These are phyloP conservation scores for Botrytis pseudocinerea DNA, from an alignment of 2,329 filamentous ascomycete genomes.

Conservation along the genomic window DNA sequence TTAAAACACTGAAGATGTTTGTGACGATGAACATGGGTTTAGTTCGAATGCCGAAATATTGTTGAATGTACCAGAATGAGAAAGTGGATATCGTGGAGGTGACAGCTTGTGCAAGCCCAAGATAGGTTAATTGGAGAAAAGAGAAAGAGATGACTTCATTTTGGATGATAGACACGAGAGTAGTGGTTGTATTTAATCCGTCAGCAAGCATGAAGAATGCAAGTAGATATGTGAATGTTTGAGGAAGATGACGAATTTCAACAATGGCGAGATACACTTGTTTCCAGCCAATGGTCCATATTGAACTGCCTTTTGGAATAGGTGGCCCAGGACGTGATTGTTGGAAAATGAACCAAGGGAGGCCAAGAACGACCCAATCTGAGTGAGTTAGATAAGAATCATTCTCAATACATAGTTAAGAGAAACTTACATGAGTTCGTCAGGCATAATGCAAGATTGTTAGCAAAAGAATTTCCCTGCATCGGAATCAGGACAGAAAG, in stretches of 20 bases:
- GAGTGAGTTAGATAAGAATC: neutral
- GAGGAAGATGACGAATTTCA: slow-evolving; percentile 44
- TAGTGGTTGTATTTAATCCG: slow-evolving; percentile 46
- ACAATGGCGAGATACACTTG: slow-evolving; percentile 45
- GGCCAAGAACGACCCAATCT: slow-evolving; percentile 46
- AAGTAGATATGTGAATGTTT: slow-evolving; percentile 46
- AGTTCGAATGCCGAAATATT: slow-evolving; percentile 45
- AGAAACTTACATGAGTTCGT: slow-evolving; percentile 45
- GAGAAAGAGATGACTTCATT: slow-evolving; percentile 45
- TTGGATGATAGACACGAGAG: slow-evolving; percentile 45
- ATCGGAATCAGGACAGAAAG: slow-evolving; percentile 45
- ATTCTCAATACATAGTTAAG: neutral
- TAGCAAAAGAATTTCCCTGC: slow-evolving; percentile 42
- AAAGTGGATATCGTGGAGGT: slow-evolving; percentile 45
- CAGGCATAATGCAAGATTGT: slow-evolving; percentile 45
- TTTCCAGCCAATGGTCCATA: slow-evolving; percentile 46
- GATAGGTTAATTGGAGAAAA: slow-evolving; percentile 46
- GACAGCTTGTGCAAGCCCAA: slow-evolving; percentile 44
- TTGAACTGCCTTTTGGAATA: slow-evolving; percentile 45
- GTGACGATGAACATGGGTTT: slow-evolving; percentile 47
- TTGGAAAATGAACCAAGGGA: slow-evolving; percentile 48
- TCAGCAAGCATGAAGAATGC: slow-evolving; percentile 47
- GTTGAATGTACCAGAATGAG: slow-evolving; percentile 47
- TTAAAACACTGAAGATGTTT: slow-evolving; percentile 45
- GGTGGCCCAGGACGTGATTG: slow-evolving; percentile 45